A percentile compares a stretch with the other conserved stretches of the same genome.
Conservation (phyloP, 495 filamentous ascomycete genomes). For the Chaetomium fimeti region DNA sequence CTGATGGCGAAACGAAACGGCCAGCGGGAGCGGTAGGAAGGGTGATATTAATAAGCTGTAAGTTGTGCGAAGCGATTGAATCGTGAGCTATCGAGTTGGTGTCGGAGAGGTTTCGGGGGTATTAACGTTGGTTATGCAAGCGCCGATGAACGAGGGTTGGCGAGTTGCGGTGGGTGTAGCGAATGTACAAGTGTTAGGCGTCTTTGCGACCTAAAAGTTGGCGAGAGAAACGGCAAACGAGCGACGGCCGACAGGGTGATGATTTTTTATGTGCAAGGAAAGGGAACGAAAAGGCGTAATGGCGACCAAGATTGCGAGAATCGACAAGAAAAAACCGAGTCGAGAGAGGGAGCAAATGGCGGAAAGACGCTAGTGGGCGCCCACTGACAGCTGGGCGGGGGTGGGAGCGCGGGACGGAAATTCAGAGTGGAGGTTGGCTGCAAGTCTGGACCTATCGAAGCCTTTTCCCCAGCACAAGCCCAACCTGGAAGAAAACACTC, state of each 20-base stretch:
- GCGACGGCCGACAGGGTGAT: constrained; percentile 19
- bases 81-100: not conserved
- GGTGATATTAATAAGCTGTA: constrained; percentile 12
- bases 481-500: constrained; percentile 4
- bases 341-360: constrained; percentile 27
- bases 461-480: constrained; percentile 10
- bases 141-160: constrained; percentile 15
- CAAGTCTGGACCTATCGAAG: constrained; percentile 16
- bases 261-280: constrained; percentile 15
- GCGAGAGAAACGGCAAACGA: constrained; percentile 14
- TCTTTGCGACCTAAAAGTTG: constrained; percentile 1
- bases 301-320: constrained; percentile 16
- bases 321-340: constrained; percentile 22
- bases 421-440: constrained; percentile 20
- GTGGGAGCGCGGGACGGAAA: constrained; percentile 18
- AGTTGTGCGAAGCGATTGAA: constrained; percentile 2
- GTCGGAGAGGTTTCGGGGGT: not conserved
- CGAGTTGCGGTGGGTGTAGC: not conserved
- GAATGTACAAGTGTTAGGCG: constrained; percentile 19
- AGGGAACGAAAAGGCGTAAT: constrained; percentile 11
- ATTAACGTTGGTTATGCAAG: not conserved
- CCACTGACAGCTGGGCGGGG: constrained; percentile 23
- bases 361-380: constrained; percentile 20
- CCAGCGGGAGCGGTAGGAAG: not conserved
- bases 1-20: constrained; percentile 6